Percentiles rank a stretch among this genome's conserved stretches.
phyloP scores from a whole-genome alignment of 495 filamentous ascomycete species.

The Annulohypoxylon maeteangense region DNA sequence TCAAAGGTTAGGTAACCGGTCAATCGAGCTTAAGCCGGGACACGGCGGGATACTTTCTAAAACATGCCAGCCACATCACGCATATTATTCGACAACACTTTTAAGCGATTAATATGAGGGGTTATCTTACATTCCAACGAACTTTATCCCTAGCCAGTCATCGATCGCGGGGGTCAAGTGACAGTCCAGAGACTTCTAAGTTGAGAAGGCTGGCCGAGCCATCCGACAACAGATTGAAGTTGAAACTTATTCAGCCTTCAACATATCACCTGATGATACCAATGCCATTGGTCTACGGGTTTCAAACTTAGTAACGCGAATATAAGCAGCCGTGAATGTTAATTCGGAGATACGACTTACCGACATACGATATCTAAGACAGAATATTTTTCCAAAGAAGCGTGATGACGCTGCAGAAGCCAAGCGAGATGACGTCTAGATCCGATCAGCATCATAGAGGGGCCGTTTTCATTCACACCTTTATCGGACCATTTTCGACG shows the following conservation, averaged over 20 bases:
- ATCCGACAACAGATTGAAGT: constrained; percentile 11
- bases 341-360: constrained; percentile 13
- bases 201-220: constrained; percentile 15
- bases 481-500: constrained; percentile 19
- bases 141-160: background rate
- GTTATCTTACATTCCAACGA: constrained; percentile 4
- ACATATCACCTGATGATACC: constrained; percentile 12
- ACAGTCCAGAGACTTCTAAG: constrained; percentile 12
- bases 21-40: constrained; percentile 10
- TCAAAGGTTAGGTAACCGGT: background rate
- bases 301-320: background rate
- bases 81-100: constrained; percentile 26
- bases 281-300: constrained; percentile 2
- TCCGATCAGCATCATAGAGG: constrained; percentile 10
- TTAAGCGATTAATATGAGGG: constrained; percentile 17
- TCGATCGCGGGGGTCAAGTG: constrained; percentile 30
- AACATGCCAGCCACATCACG: constrained; percentile 18
- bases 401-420: constrained; percentile 18
- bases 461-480: constrained; percentile 10
- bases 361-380: constrained; percentile 4
- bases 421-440: constrained; percentile 41
- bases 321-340: constrained; percentile 3
- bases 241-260: constrained; percentile 6
- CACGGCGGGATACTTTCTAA: constrained; percentile 5
- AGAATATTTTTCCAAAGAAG: constrained; percentile 12